Evolutionary conservation across 1,139 yeast genomes (phyloP).

Genomic region (Taphrina deformans): DNA sequence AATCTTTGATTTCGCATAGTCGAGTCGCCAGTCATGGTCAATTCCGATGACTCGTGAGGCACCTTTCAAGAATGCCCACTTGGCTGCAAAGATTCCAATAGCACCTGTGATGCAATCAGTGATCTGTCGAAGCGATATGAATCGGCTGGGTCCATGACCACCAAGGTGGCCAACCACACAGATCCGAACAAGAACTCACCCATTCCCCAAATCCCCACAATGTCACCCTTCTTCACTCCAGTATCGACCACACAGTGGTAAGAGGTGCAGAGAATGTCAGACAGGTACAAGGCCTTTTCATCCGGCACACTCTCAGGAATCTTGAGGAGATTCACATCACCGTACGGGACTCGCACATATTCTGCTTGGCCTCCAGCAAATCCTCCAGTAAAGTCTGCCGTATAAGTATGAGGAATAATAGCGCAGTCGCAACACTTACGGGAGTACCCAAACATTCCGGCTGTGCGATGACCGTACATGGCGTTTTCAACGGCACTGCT

Average conservation of each 20-base stretch:
- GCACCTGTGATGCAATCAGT: constrained; percentile 41
- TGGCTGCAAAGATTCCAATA: constrained; percentile 45
- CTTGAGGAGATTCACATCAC: constrained; percentile 40
- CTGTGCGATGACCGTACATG: constrained; percentile 34
- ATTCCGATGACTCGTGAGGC: constrained; percentile 35
- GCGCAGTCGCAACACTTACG: neutral
- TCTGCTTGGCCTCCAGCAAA: constrained; percentile 47
- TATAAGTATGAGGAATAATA: neutral
- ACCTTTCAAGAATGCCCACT: constrained; percentile 33
- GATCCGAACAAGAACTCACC: constrained; percentile 42
- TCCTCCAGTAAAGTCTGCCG: constrained; percentile 32
- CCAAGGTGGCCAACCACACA: neutral
- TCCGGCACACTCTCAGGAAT: constrained; percentile 36
- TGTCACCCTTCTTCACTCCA: constrained; percentile 46
- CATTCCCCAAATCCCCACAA: constrained; percentile 54
- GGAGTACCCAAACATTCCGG: constrained; percentile 37
- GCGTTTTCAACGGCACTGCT: constrained; percentile 29
- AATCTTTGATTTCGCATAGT: constrained; percentile 26
- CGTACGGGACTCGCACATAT: constrained; percentile 51
- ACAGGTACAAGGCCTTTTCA: constrained; percentile 35
- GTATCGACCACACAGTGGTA: constrained; percentile 34
- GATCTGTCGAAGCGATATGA: neutral
- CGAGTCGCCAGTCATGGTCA: constrained; percentile 34
- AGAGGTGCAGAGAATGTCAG: constrained; percentile 35
- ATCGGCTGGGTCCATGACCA: too few relatives aligned